Conservation (phyloP, 139 green algal species). For the Auxenochlorella protothecoides region DNA sequence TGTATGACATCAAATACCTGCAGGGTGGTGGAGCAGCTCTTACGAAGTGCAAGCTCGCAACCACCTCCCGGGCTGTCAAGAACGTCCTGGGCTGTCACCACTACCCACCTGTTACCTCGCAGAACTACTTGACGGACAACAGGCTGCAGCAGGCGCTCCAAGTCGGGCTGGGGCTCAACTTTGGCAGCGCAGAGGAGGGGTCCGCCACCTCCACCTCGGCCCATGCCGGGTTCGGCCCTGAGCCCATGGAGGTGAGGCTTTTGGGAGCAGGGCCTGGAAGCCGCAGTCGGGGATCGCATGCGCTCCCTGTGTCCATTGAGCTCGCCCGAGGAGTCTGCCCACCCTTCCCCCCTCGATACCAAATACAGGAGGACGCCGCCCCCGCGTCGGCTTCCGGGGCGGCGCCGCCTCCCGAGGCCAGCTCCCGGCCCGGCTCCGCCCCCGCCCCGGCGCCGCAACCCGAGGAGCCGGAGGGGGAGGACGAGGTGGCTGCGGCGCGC, state of each 20-base stretch:
- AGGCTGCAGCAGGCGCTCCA: slow-evolving; percentile 55
- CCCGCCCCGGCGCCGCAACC: background rate
- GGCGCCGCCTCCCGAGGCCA: background rate
- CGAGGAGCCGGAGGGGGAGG: slow-evolving; percentile 6
- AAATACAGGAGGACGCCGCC: slow-evolving; percentile 7
- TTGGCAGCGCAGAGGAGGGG: slow-evolving; percentile 3
- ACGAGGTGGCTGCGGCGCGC: slow-evolving; percentile 25
- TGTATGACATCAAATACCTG: too few species aligned
- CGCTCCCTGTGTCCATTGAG: too few species aligned
- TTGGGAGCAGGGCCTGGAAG: slow-evolving; percentile 1
- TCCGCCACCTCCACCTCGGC: background rate
- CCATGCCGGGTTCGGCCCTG: background rate
- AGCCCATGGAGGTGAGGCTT: slow-evolving; percentile 1
- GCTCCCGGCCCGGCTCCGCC: background rate
- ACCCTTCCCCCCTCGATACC: too few species aligned
- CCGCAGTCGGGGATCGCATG: slow-evolving; percentile 2
- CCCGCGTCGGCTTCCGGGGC: background rate
- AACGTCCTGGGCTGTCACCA: too few species aligned
- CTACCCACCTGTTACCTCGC: slow-evolving; percentile 25
- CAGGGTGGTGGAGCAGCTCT: too few species aligned
- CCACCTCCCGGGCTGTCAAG: too few species aligned
- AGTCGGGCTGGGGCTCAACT: slow-evolving; percentile 50
- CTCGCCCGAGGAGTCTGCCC: too few species aligned
- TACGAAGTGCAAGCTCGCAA: too few species aligned
- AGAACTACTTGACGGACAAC: slow-evolving; percentile 52